phyloP scores from a whole-genome alignment of 2,329 filamentous ascomycete genomes.

The Cercospora sojina region DNA sequence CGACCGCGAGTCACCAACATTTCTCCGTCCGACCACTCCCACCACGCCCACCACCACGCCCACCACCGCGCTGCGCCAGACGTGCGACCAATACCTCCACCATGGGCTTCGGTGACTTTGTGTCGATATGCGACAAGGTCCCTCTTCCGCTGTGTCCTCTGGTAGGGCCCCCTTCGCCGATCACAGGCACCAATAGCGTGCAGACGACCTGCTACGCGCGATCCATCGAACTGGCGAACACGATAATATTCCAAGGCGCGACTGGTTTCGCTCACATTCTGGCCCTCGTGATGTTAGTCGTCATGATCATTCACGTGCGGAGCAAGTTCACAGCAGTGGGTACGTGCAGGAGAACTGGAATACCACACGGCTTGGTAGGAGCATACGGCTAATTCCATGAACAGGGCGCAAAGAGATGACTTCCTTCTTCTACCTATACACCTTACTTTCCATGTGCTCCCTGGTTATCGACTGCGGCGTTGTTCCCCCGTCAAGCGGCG shows the following conservation, averaged over 20 bases:
- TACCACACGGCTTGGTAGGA: neutral
- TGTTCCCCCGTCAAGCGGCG: slow-evolving; percentile 73
- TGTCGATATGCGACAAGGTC: slow-evolving; percentile 77
- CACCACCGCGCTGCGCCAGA: slow-evolving; percentile 1
- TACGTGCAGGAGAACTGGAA: slow-evolving; percentile 47
- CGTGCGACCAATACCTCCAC: slow-evolving; percentile 38
- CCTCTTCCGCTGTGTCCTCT: slow-evolving; percentile 84
- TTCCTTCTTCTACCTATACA: slow-evolving; percentile 96
- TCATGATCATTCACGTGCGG: slow-evolving; percentile 96
- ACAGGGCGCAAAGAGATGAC: slow-evolving; percentile 69
- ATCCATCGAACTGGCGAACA: slow-evolving; percentile 95
- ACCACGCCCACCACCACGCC: slow-evolving; percentile 8
- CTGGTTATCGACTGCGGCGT: slow-evolving; percentile 91
- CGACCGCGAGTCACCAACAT: slow-evolving; percentile 14
- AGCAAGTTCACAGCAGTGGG: slow-evolving; percentile 98
- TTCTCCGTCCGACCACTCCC: slow-evolving; percentile 1
- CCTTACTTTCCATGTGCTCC: slow-evolving; percentile 83
- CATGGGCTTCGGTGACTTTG: slow-evolving; percentile 92
- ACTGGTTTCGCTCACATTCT: slow-evolving; percentile 89
- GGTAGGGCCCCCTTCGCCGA: slow-evolving; percentile 70
- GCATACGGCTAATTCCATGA: slow-evolving; percentile 11
- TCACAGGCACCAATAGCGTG: slow-evolving; percentile 66
- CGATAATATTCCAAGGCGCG: slow-evolving; percentile 94
- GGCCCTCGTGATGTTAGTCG: slow-evolving; percentile 85
- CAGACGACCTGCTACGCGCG: slow-evolving; percentile 89